Evolutionary conservation across 257 asterid species (phyloP).

Genomic region (Rhazya stricta): DNA sequence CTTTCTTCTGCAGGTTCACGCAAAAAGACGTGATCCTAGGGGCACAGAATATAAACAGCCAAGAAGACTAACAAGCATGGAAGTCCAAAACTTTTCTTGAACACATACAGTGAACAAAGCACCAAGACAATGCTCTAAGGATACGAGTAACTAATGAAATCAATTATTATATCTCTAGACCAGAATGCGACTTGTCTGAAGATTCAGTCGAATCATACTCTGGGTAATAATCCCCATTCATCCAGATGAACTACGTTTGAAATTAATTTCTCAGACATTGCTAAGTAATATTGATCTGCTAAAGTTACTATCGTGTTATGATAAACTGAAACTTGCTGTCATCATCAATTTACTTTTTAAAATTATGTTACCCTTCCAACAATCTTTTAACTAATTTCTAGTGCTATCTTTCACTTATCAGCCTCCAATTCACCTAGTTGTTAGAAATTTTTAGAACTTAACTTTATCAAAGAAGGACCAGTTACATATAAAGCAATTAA

Average conservation of each 20-base stretch:
- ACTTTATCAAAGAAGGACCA: background rate
- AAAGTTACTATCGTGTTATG: background rate
- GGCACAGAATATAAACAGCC: background rate
- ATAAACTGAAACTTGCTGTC: background rate
- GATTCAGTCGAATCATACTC: background rate
- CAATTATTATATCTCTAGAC: background rate
- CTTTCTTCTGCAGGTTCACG: conserved; percentile 73
- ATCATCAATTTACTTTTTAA: background rate
- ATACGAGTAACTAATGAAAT: background rate
- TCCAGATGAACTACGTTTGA: background rate
- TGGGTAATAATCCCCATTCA: background rate
- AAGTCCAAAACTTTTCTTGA: background rate
- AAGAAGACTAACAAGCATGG: background rate
- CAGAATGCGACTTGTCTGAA: background rate
- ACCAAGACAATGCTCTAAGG: background rate
- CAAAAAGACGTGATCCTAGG: conserved; percentile 13
- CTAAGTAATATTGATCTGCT: background rate
- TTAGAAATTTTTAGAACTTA: background rate
- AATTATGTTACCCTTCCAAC: background rate
- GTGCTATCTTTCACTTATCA: background rate
- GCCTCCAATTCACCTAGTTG: background rate
- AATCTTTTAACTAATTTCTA: background rate
- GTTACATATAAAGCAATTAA: background rate
- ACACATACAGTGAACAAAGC: background rate
- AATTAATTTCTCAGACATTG: background rate